Evolutionary conservation across 495 filamentous ascomycete genomes (phyloP), one percentile per base, ranked within the genome.

Genomic region (Penicillium malachiteum): DNA sequence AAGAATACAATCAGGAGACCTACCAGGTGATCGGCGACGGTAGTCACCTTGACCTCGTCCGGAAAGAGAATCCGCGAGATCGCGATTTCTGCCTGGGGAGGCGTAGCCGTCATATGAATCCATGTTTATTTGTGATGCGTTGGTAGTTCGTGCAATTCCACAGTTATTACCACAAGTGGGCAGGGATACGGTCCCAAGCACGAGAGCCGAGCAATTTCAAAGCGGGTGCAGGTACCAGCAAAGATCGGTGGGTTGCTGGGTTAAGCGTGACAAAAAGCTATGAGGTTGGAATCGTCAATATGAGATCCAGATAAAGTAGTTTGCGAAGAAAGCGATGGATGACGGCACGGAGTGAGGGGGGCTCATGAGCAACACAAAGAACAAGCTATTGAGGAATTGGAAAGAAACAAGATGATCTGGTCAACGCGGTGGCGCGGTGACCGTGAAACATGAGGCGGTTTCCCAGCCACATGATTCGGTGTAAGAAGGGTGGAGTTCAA

Each of bases 1-100:
- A 26, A 26, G 21, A 46, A 14, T 5, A 8, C 30, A 5, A 31
- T 10, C 16, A 26, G 17, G 6, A 41, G 58, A 54, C 78, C 62
- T 75, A 82, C 80, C 71, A 57, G 80, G 80, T 37, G 80, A 82
- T 49, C 79, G 71, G 50, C 78, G 78, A 62, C 80, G 66, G 62
- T 80, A 79, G 39, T 81, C 78, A 1, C 60, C 63, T 0, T 64
- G 60, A 3, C 58, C 52, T 45, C 73, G 61, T 14, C 65, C 57
- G 46, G 60, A 38, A 40, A 72, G 73, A 11, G 71, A 64, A 17
- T 77, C 73, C 40, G 52, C 63, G 21, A 26, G 21, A 16, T 76
- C 74, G n/a, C 75, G 75, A 49, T 37, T 65, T 53, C 71, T 71
- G 14, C 71, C 72, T 4, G 76, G 73, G 34, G 74, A 78, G 9